Evolutionary conservation across 208 protist genomes (phyloP), one percentile per base, ranked within the genome.

Genomic region (Crithidia expoeki): DNA sequence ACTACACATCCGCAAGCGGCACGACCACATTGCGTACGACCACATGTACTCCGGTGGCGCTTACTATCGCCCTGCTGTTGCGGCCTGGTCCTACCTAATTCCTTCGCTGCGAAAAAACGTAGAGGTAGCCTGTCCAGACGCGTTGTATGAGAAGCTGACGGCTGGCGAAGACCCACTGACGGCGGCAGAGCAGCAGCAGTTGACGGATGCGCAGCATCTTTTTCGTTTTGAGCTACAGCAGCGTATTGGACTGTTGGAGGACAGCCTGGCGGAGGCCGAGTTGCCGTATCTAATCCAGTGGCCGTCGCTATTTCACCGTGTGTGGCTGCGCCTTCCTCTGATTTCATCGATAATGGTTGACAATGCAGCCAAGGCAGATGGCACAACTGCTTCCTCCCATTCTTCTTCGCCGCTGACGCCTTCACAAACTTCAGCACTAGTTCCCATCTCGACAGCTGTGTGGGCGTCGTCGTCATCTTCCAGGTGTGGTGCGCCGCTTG

Each of bases 171-270:
- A 1, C 10, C 5, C 71, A 1, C 64, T 89, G 17, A 72, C 76
- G 9, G 10, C 53, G 42, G 23, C 33, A 23, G 81, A 85, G 60
- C 25, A 30, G 30, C 47, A 73, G 25, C 44, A 57, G 28, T 62
- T 86, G 30, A 25, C 36, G 5, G 79, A 78, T 5, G 83, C 80
- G 12, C 84, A 90, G 64, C 55, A 53, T 21, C 58, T 88, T 16
- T 89, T 93, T 64, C 70, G 80, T 33, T 94, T 91, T 56, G 90
- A 96, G 67, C 73, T 96, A 21, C 80, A 84, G 34, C 80, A 84
- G 34, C 88, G 88, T 12, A 51, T 96, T 28, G 81, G 85, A 4
- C 75, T 96, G 14, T 58, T 96, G 21, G 88, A 96, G 69, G 90
- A 96, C 66, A 85, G 84, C 28, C 74, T 96, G 14, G 74, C 77